Evolutionary conservation across 192 early-diverging fungal genomes (phyloP), one percentile per base, ranked within the genome.

Genomic region (Backusella morwellensis): DNA sequence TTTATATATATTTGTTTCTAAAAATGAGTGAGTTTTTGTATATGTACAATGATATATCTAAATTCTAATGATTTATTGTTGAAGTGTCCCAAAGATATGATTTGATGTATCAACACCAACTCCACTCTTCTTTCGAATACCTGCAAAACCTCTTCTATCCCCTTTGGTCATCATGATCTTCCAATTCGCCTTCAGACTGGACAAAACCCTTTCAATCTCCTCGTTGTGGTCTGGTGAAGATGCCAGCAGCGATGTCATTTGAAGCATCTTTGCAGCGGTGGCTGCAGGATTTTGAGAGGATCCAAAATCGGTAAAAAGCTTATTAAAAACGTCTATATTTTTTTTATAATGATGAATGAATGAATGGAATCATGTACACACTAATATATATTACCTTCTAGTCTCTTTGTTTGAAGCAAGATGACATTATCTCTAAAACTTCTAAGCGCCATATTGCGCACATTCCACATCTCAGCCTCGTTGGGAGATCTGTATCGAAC

Each of bases 381-480:
- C 0, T 17, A 67, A 2, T 19, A 36, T 66, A 19, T 41, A 1
- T 50, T 86, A 94, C 92, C 90, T 82, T 88, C 88, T 14, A 94
- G 77, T 26, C 92, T 83, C 21, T 85, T 82, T 5, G 83, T 83
- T 73, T 91, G 83, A 8, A 92, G 88, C 35, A 91, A 75, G 36
- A 93, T 87, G 14, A 94, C 88, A 74, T 87, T 74, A 75, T 93
- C 91, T 26, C 93, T 81, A 72, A 93, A 94, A 66, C 85, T 83
- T 72, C 85, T 82, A 32, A 94, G 76, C 0, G 91, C 88, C 77
- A 92, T 84, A 35, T 77, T 85, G 21, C 93, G 77, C 0, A 94
- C 85, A 77, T 92, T 88, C 75, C 87, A 86, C 41, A 78, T 80
- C 38, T 89, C 86, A 15, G 71, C 78, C 68, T 85, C 81, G 14